Evolutionary conservation across 2,329 filamentous ascomycete genomes (phyloP).

Genomic region (Beauveria brongniartii): DNA sequence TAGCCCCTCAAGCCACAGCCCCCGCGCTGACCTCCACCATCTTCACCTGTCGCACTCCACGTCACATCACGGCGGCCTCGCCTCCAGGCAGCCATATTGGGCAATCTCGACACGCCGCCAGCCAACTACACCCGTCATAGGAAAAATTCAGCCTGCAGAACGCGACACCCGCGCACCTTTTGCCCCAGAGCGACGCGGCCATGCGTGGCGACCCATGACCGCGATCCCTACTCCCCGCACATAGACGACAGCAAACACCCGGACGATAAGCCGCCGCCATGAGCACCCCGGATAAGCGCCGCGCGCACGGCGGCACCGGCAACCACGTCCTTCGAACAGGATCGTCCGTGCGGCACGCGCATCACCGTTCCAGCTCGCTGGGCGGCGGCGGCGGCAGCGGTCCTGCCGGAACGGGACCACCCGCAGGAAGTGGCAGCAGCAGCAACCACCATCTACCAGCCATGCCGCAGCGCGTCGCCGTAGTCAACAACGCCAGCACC

Average conservation of each 20-base stretch:
- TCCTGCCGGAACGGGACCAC: slow-evolving; percentile 3
- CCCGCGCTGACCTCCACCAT: not conserved
- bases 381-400: not conserved
- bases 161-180: too few species aligned
- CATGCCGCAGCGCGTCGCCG: slow-evolving; percentile 23
- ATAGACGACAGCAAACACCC: not conserved
- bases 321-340: slow-evolving; percentile 18
- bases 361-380: slow-evolving; percentile 1
- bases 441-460: slow-evolving; percentile 21
- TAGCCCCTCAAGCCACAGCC: not conserved
- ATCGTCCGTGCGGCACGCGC: slow-evolving; percentile 6
- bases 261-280: slow-evolving; percentile 18
- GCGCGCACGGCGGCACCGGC: slow-evolving; percentile 21
- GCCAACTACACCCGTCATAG: not conserved
- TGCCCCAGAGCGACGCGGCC: not conserved
- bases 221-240: not conserved
- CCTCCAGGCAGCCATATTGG: not conserved
- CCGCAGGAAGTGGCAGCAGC: slow-evolving; percentile 15
- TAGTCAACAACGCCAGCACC: slow-evolving; percentile 17
- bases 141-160: too few species aligned
- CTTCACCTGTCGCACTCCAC: not conserved
- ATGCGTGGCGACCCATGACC: slow-evolving; percentile 2
- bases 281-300: slow-evolving; percentile 38
- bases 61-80: not conserved
- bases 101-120: not conserved